Evolutionary conservation across 495 filamentous ascomycete species (phyloP).

Genomic region (Podospora bellae-mahoneyi): DNA sequence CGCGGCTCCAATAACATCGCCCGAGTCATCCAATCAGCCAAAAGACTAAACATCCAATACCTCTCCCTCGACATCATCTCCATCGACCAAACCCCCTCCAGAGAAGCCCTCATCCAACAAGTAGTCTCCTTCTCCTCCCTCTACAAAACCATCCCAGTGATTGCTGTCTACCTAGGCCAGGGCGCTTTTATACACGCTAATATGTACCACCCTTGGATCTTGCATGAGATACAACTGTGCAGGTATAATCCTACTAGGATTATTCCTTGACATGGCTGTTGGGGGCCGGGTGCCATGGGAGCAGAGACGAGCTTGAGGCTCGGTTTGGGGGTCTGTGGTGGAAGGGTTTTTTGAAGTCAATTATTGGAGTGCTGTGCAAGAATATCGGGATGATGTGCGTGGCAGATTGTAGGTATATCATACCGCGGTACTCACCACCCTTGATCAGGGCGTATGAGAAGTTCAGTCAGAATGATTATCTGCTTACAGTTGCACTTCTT

Average conservation of each 20-base stretch:
- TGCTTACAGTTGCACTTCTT: neutral
- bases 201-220: neutral
- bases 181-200: neutral
- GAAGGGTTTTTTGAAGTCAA: neutral
- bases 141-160: conserved; percentile 3
- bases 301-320: neutral
- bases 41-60: neutral
- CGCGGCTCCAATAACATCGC: neutral
- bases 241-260: neutral
- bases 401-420: neutral
- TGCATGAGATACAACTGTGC: neutral
- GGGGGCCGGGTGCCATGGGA: too few species aligned
- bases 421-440: neutral
- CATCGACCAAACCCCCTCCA: neutral
- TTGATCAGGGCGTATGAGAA: neutral
- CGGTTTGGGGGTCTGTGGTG: neutral
- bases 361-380: neutral
- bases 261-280: neutral
- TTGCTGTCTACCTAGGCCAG: neutral
- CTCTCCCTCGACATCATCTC: neutral
- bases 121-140: neutral
- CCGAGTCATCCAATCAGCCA: neutral
- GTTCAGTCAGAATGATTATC: conserved; percentile 1
- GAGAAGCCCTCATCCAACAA: neutral
- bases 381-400: neutral